Base-by-base conservation (phyloP, 306 rosid species). In the Dalbergia oliveri region DNA sequence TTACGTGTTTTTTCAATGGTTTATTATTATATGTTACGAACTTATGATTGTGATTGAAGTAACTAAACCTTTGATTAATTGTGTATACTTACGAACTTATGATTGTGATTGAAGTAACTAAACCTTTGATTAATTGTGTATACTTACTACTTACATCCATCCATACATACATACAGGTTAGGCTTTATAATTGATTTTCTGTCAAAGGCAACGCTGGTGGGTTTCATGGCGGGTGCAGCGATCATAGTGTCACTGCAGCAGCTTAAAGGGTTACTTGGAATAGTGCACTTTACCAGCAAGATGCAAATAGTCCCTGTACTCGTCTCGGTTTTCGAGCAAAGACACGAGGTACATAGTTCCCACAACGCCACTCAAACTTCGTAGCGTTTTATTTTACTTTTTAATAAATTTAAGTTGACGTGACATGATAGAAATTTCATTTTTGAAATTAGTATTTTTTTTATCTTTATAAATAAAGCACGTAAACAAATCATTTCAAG, bases 191-290 rank as follows among this genome's bases (percentile, higher is more conserved):
- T 96, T 54, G 98, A 96, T 90, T 96, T 93, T 86, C 93, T 96
- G 33, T 93, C 99, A 12, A 96, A 89, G 86, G 94, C 99, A 41
- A 96, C 98, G 1, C 81, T 96, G 41, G 88, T 96, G 72, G 99
- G 98, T 43, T 93, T 96, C 87, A 96, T 85, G 88, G 99, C 97
- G 0, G 99, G 98, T 58, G 97, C 98, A 58, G 98, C 99, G 9
- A 90, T 96, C 51, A 93, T 96, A 57, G 99, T 96, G 69, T 89
- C 95, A 44, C 73, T 96, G 19, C 99, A 96, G 54, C 99, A 93
- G 66, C 84, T 93, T 43, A 96, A 96, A 87, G 98, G 97, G 79
- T 89, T 93, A 76, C 99, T 96, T 62, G 98, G 99, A 69, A 91
- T 93, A 49, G 84, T 69, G 77, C 95, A 93, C 73, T 96, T 93